Evolutionary conservation across 2,329 filamentous ascomycete species (phyloP), one percentile per base, ranked within the genome.

Genomic region (Nemania diffusa): DNA sequence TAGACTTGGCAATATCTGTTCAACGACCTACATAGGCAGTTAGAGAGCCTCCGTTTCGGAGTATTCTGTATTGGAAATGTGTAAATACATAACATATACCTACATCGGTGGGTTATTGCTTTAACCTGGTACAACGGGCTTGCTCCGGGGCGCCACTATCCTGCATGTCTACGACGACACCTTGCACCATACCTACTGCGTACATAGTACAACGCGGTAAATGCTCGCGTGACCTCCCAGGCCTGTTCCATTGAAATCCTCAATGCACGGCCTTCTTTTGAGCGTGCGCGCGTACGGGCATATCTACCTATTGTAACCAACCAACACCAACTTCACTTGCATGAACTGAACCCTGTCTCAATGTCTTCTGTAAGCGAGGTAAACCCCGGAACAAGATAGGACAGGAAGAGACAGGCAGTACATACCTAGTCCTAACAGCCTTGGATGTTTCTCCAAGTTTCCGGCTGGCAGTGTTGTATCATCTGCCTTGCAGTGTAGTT

Each of bases 171-270:
- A 53, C 6, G 48, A 53, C 6, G 48, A 48, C 6, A 42, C 29
- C 32, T 52, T 29, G 26, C 50, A 34, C 9, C 22, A 50, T 46
- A 29, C 15, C 57, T 48, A 27, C 20, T 46, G 22, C 15, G 46
- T 48, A 27, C 20, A 26, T 40, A 40, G 34, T 26, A 27, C 37
- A 51, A 63, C 50, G 11, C 13, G 55, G 52, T 57, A 57, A 51
- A 42, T 34, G 52, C 24, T 63, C 61, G 61, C 53, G 61, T 63
- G 61, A 57, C 61, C 44, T 51, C 20, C 17, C 2, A 51, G 40
- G 27, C 22, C 13, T 34, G 27, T 62, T 26, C 46, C 46, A 50
- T 17, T 27, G 8, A 13, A 15, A 50, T 50, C 46, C 29, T 55
- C 20, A 15, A 51, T 50, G 27, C 27, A 37, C 56, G 57, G 15